Base-by-base conservation (phyloP, 108 stramenopile species). In the Discostella stelligeroides region DNA sequence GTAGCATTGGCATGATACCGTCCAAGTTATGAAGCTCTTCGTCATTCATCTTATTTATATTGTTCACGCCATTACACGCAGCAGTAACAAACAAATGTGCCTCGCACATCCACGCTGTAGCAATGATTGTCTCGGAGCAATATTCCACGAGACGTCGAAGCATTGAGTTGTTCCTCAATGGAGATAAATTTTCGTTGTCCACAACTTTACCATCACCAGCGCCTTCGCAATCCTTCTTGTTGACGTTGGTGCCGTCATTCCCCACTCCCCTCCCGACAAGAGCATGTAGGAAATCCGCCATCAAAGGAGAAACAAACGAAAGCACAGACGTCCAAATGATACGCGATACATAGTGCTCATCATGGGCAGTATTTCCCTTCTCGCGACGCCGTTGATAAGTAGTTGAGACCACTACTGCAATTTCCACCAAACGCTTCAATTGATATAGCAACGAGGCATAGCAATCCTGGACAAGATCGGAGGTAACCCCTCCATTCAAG, bases 71-170 rank as follows among this genome's bases (percentile, higher is more conserved):
- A 24, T 23, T n/a, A n/a, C 39, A 21, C n/a, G 8, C 29, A 15
- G 23, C 37, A 4, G 23, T 10, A 13, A 24, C 30, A 37, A 17
- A 15, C 13, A 76, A 24, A 0, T 47, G 30, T 0, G 76, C 63
- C 37, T 77, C 76, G 40, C 68, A 77, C 68, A 77, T 77, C 76
- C 76, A 77, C 34, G 63, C 34, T 43, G 76, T 63, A 21, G 68
- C 27, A 38, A 77, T 56, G 9, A 70, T 15, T 10, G 76, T 23
- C 48, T 64, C 45, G 17, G 76, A 47, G 28, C 62, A 53, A 41
- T 21, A 49, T 63, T 70, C 76, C 28, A 65, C 17, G 63, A 77
- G 68, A 41, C 49, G 27, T 15, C 60, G 68, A 17, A 75, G 30
- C 17, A 61, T 17, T 2, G n/a, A 18, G 28, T 60, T 39, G 24